These are phyloP conservation scores for Colletotrichum shisoi DNA, from an alignment of 2,329 filamentous ascomycete species.

Conservation along the genomic window DNA sequence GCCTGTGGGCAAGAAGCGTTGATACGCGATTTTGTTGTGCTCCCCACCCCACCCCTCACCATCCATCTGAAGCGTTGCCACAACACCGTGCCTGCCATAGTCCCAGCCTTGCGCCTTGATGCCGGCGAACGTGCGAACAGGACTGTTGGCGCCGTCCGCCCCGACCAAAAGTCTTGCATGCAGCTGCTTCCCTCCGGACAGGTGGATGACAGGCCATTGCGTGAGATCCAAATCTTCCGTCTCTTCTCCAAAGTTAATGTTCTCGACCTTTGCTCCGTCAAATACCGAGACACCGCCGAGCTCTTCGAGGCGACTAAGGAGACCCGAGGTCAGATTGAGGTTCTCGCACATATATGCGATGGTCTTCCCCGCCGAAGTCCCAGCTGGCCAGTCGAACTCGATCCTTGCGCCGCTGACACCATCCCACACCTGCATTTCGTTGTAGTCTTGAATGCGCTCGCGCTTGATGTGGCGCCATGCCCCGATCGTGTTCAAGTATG, in stretches of 20 bases:
- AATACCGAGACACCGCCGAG: constrained; percentile 75
- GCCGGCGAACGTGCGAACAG: constrained; percentile 86
- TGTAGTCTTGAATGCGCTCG: constrained; percentile 82
- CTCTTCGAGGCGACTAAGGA: constrained; percentile 75
- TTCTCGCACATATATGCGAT: constrained; percentile 99
- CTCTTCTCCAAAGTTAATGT: constrained; percentile 77
- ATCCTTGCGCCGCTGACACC: constrained; percentile 87
- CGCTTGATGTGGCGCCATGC: constrained; percentile 81
- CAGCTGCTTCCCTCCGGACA: constrained; percentile 72
- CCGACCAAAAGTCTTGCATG: constrained; percentile 87
- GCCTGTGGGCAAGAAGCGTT: constrained; percentile 91
- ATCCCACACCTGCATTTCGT: constrained; percentile 99
- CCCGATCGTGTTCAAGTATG: constrained; percentile 82
- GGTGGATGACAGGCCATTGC: constrained; percentile 84
- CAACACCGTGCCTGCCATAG: constrained; percentile 87
- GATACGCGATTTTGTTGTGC: constrained; percentile 80
- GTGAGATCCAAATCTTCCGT: constrained; percentile 76
- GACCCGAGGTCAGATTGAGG: constrained; percentile 80
- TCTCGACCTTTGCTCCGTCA: constrained; percentile 78
- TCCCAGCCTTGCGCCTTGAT: constrained; percentile 92
- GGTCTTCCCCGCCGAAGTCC: constrained; percentile 61
- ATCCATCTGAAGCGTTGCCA: constrained; percentile 83
- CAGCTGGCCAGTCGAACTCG: constrained; percentile 78
- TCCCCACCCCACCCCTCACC: constrained; percentile 64
- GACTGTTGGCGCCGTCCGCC: constrained; percentile 93